These are phyloP conservation scores for Ophiostoma fasciatum DNA, from an alignment of 2,329 filamentous ascomycete species.

Conservation along the genomic window DNA sequence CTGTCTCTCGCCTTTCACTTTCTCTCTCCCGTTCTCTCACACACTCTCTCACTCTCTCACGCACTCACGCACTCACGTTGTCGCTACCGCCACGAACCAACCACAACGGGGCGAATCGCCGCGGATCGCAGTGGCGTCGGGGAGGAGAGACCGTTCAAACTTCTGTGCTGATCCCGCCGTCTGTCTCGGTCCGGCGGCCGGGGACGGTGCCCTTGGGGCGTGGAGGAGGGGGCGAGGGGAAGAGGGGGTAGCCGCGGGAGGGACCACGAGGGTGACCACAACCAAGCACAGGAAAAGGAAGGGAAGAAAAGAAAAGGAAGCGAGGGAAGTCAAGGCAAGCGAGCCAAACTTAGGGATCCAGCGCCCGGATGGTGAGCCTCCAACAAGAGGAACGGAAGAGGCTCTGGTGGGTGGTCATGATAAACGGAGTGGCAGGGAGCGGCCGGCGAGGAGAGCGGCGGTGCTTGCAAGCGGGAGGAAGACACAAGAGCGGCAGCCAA, in stretches of 20 bases:
- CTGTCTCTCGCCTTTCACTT: too few species aligned
- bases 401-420: constrained; percentile 31
- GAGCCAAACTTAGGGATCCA: constrained; percentile 28
- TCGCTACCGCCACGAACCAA: background rate
- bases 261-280: too few species aligned
- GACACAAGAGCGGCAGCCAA: background rate
- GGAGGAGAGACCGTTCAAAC: too few species aligned
- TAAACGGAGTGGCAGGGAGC: constrained; percentile 19
- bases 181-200: background rate
- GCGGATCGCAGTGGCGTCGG: constrained; percentile 10
- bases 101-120: constrained; percentile 1
- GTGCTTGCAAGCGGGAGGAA: constrained; percentile 4
- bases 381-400: constrained; percentile 31
- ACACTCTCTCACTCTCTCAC: too few species aligned
- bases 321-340: too few species aligned
- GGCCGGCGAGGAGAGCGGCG: background rate
- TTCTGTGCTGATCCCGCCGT: background rate
- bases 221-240: constrained; percentile 1
- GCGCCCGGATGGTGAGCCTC: constrained; percentile 29
- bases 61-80: too few species aligned
- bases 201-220: background rate
- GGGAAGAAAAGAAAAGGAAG: background rate
- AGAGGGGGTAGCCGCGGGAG: background rate
- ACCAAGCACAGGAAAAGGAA: too few species aligned
- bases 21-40: too few species aligned